Evolutionary conservation across 2,329 filamentous ascomycete genomes (phyloP).

Genomic region (Macroventuria anomochaeta): DNA sequence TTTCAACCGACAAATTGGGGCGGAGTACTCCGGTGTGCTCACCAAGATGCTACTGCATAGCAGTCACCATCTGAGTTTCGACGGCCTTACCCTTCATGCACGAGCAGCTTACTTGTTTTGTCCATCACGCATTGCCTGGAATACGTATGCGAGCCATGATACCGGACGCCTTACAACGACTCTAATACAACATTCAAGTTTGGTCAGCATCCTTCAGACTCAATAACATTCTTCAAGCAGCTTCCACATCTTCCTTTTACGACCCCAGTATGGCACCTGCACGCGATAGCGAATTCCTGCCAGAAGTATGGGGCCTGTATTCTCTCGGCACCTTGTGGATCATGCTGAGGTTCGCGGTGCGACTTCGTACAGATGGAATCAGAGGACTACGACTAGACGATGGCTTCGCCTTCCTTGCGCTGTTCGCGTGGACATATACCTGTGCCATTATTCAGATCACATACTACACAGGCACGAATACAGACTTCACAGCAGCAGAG

Average conservation of each 20-base stretch:
- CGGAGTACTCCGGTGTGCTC: not conserved
- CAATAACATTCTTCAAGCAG: not conserved
- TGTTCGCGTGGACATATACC: slow-evolving; percentile 15
- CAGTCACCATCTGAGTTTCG: not conserved
- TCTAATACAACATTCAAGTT: too few relatives aligned
- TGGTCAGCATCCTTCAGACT: too few relatives aligned
- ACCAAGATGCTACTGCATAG: not conserved
- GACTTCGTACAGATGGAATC: slow-evolving; percentile 5
- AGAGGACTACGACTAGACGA: slow-evolving; percentile 9
- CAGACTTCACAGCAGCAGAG: slow-evolving; percentile 16
- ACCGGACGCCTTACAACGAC: not conserved
- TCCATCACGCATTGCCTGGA: too few relatives aligned
- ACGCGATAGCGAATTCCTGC: slow-evolving; percentile 13
- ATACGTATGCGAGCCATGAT: not conserved
- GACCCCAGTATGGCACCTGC: slow-evolving; percentile 9
- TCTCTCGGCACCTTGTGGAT: slow-evolving; percentile 10
- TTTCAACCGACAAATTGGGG: not conserved
- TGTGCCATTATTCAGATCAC: slow-evolving; percentile 16
- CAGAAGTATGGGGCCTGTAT: slow-evolving; percentile 13
- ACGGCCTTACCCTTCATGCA: not conserved
- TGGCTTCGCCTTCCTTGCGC: slow-evolving; percentile 6
- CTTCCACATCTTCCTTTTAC: not conserved
- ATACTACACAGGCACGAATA: slow-evolving; percentile 20
- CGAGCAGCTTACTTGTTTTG: not conserved
- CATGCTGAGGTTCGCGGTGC: slow-evolving; percentile 6